These are phyloP conservation scores for Rhododendron williamsianum DNA, from an alignment of 148 eudicot species.

Conservation along the genomic window DNA sequence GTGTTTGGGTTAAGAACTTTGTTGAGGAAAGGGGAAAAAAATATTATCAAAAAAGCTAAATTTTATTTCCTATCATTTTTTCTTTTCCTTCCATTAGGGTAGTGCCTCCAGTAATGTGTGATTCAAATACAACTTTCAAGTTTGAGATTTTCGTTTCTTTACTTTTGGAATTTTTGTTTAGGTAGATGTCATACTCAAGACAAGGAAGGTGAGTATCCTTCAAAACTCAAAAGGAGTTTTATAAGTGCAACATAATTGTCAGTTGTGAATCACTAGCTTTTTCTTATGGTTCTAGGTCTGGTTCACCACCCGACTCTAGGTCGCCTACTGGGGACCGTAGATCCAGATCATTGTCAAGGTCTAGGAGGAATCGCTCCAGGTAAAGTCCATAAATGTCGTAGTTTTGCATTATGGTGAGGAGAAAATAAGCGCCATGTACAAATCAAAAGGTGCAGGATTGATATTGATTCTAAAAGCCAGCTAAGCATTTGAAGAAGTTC, in stretches of 20 bases:
- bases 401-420: neutral
- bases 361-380: constrained; percentile 58
- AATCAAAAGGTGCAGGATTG: neutral
- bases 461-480: neutral
- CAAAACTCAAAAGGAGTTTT: neutral
- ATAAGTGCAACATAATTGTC: neutral
- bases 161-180: constrained; percentile 10
- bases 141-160: neutral
- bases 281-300: constrained; percentile 34
- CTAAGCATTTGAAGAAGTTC: neutral
- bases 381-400: constrained; percentile 2
- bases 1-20: neutral
- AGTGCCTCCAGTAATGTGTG: neutral
- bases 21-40: neutral
- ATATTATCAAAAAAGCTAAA: neutral
- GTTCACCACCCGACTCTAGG: constrained; percentile 29
- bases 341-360: constrained; percentile 30
- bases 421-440: neutral
- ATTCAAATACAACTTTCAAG: neutral
- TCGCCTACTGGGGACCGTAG: constrained; percentile 21
- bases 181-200: constrained; percentile 43
- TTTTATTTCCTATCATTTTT: too few relatives aligned
- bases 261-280: neutral
- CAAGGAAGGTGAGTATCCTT: constrained; percentile 46
- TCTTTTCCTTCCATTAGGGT: neutral